Evolutionary conservation across 1,284 basidiomycete species (phyloP), one percentile per base, ranked within the genome.

Genomic region (Porodaedalea pini): DNA sequence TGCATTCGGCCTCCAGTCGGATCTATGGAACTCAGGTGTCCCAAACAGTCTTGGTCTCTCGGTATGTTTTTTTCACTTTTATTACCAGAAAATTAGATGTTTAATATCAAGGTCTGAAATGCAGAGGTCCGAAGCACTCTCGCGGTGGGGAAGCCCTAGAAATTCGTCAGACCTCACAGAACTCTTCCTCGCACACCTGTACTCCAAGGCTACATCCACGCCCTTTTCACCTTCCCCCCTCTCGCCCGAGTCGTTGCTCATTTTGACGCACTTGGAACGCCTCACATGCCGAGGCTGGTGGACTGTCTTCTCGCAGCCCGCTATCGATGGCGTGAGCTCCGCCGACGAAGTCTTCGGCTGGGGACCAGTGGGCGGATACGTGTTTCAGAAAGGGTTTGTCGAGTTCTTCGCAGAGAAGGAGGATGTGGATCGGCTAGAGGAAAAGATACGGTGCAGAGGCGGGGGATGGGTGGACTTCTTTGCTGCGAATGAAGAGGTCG

Each of bases 341-440:
- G 78, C 83, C 61, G 86, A 96, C 68, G 78, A 82, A 11, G 74
- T 89, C 0, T 85, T 95, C 60, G 97, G 96, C 0, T 99, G 96
- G 87, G 96, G 96, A 4, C 97, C 96, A 4, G 77, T 79, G 48
- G 87, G 85, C 8, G 96, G 96, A 3, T 95, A 94, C 71, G 90
- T 99, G 11, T 99, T 92, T 73, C 97, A 99, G 72, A 99, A 99
- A 73, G 83, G 90, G 3, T 99, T 98, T 68, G 94, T 98, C 4
- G 96, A 99, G 73, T 96, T 98, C 70, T 99, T 99, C 69, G 89
- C 90, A 39, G 78, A 80, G 48, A 67, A 74, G 58, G 70, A 77
- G 17, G 85, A 89, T 62, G 82, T 97, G 21, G 76, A 85, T 37
- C 67, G 65, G 56, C 78, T 98, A 37, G 82, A 87, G 68, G 68